Base-by-base conservation (phyloP, 2,329 filamentous ascomycete genomes). In the Aspergillus udagawae region DNA sequence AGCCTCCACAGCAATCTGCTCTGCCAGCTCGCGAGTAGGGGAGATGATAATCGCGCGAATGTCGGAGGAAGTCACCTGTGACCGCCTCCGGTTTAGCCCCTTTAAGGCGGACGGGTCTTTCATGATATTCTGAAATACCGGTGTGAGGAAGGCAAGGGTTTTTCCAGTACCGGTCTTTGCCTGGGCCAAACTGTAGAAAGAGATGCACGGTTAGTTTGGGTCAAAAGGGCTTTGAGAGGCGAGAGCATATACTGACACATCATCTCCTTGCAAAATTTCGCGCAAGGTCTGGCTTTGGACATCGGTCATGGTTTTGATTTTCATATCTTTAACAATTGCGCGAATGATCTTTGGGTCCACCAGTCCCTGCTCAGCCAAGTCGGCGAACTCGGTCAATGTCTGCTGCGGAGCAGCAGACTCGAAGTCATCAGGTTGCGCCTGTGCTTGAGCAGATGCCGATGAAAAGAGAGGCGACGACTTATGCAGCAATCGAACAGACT, bases 141-240 rank as follows among this genome's bases (percentile, higher is more conserved):
- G 94, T 6, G 97, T 77, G 25, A 99, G 82, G 80, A 97, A 99
- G 38, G 91, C 94, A 56, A 97, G 79, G 0, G 94, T 99, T 79
- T 99, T 99, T 71, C 94, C 94, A 3, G 94, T 97, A 71, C 94
- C 94, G 8, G 94, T 99, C 77, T 91, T 96, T 58, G 94, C 94
- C 79, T 97, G 94, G 49, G 93, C 94, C 64, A 97, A 82, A 66
- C 89, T 91, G 68, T 59, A 54, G 51, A 52, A 60, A 48, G 38
- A 52, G 12, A 49, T 56, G 32, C 29, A 38, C 54, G 35, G 47
- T 67, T 53, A 68, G 62, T 50, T 50, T 75, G 3, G 32, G 49
- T 50, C 32, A 4, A 48, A 48, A 44, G 21, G n/a, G n/a, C n/a
- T 23, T 29, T 10, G 10, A 52, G 50, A 1, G 23, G 41, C 12